Percentiles rank a stretch among this genome's conserved stretches.
phyloP scores from a whole-genome alignment of 2,329 filamentous ascomycete species.

The Penicillium griseofulvum region DNA sequence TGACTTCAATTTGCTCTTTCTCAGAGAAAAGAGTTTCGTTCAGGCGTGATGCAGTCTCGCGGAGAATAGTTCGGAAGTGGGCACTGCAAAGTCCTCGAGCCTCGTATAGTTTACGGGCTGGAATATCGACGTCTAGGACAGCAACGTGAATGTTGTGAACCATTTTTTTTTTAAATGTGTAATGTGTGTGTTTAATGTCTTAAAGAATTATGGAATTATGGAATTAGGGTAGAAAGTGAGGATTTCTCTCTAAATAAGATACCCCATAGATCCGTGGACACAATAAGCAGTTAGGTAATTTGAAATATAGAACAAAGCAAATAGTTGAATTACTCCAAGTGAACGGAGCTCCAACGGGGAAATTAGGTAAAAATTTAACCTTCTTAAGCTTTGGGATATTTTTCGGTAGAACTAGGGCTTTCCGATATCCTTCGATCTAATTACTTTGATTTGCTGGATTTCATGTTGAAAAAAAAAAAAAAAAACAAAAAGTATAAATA shows the following conservation, averaged over 20 bases:
- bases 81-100: slow-evolving; percentile 27
- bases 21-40: slow-evolving; percentile 16
- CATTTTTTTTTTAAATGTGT: slow-evolving; percentile 14
- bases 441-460: too few species aligned
- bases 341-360: too few species aligned
- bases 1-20: slow-evolving; percentile 18
- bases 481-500: too few species aligned
- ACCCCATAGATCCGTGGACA: too few species aligned
- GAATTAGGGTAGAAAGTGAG: neutral
- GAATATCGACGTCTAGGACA: slow-evolving; percentile 28
- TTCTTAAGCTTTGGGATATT: too few species aligned
- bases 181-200: too few species aligned
- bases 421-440: neutral
- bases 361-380: too few species aligned
- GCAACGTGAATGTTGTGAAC: slow-evolving; percentile 26
- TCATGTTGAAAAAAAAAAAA: too few species aligned
- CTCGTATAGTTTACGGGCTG: slow-evolving; percentile 25
- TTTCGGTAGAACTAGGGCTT: neutral
- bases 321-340: too few species aligned
- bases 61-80: slow-evolving; percentile 26
- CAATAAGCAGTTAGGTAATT: too few species aligned
- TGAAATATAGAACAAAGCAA: too few species aligned
- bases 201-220: neutral
- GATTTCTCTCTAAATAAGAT: neutral
- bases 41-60: slow-evolving; percentile 22